Percentiles rank a stretch among this genome's conserved stretches.
phyloP scores from a whole-genome alignment of 2,329 filamentous ascomycete species.

The Arachnopeziza araneosa region DNA sequence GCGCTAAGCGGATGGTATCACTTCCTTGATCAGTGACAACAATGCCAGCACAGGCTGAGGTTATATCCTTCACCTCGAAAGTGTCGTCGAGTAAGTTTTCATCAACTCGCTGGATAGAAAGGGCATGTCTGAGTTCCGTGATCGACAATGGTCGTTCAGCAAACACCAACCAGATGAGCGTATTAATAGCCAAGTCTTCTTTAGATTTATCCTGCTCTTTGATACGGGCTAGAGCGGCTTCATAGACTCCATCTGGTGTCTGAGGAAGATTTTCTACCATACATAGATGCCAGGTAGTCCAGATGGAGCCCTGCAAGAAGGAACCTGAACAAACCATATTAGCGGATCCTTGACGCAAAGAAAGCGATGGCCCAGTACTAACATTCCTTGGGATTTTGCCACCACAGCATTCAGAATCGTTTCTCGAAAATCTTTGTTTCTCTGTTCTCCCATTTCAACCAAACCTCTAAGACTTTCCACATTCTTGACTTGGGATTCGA shows the following conservation, averaged over 20 bases:
- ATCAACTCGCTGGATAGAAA: conserved; percentile 30
- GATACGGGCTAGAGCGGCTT: conserved; percentile 38
- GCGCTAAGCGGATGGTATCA: conserved; percentile 23
- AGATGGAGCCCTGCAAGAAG: conserved; percentile 23
- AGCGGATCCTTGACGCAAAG: background rate
- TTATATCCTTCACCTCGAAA: conserved; percentile 8
- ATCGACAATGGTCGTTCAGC: background rate
- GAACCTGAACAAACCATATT: conserved; percentile 5
- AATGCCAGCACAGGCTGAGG: conserved; percentile 23
- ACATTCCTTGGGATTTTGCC: conserved; percentile 3
- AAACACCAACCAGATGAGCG: conserved; percentile 19
- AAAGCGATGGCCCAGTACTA: background rate
- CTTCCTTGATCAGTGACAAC: conserved; percentile 24
- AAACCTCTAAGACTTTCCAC: background rate
- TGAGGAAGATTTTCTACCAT: conserved; percentile 29
- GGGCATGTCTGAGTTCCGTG: conserved; percentile 38
- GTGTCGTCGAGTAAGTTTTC: conserved; percentile 29
- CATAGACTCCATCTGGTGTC: conserved; percentile 33
- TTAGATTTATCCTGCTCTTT: conserved; percentile 28
- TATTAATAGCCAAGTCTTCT: conserved; percentile 20
- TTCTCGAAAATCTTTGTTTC: background rate
- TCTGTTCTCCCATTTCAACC: background rate
- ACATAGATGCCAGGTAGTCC: conserved; percentile 29
- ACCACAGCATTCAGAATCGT: background rate
- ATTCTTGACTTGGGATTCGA: background rate